phyloP scores from a whole-genome alignment of 371 early-diverging fungal genomes.

The Apophysomyces variabilis region DNA sequence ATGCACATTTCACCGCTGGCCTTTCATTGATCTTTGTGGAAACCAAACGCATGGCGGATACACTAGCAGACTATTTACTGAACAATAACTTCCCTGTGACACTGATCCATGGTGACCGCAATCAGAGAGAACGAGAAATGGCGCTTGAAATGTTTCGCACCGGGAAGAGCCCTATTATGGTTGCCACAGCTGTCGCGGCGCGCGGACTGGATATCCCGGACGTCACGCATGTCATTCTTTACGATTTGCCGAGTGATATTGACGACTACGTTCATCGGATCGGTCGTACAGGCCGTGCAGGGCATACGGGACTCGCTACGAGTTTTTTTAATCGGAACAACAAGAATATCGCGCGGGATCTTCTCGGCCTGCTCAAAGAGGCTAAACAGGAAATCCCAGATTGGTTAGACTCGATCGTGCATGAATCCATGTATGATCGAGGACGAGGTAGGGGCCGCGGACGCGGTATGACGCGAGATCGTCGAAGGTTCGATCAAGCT shows the following conservation, averaged over 20 bases:
- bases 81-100: constrained; percentile 79
- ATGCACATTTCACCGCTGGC: constrained; percentile 64
- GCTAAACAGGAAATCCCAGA: constrained; percentile 50
- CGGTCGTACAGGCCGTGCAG: constrained; percentile 94
- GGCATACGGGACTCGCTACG: constrained; percentile 87
- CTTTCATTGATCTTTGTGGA: constrained; percentile 95
- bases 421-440: constrained; percentile 5
- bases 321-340: constrained; percentile 96
- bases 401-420: constrained; percentile 57
- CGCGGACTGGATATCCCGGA: constrained; percentile 94
- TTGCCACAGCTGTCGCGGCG: constrained; percentile 98
- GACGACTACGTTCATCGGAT: constrained; percentile 93
- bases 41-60: constrained; percentile 96
- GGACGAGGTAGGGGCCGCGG: constrained; percentile 22
- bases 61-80: constrained; percentile 72
- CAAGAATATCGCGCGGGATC: constrained; percentile 73
- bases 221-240: constrained; percentile 87
- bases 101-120: constrained; percentile 93
- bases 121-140: constrained; percentile 91
- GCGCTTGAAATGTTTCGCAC: constrained; percentile 86
- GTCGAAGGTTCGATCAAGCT: constrained; percentile 16
- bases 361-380: constrained; percentile 70
- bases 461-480: constrained; percentile 15
- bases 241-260: constrained; percentile 87
- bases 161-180: constrained; percentile 87